Percentiles rank a stretch among this genome's conserved stretches.
Conservation (phyloP, 495 filamentous ascomycete genomes). For the Sordaria brevicollis region DNA sequence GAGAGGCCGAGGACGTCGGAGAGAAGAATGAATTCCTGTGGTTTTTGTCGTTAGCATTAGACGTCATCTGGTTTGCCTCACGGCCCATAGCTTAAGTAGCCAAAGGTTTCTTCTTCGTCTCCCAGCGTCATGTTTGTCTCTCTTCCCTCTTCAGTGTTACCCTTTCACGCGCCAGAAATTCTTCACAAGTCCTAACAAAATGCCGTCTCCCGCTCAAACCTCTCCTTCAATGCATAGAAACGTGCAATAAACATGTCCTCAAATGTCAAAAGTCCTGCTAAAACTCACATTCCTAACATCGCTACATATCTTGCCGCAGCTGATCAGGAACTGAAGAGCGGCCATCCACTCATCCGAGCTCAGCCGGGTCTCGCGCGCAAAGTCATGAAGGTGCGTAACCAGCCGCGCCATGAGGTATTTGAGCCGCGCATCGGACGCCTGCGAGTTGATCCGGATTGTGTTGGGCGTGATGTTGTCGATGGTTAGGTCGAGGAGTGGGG, state of each 20-base stretch:
- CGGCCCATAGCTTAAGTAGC: neutral
- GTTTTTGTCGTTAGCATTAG: neutral
- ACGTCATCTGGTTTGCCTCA: too few species aligned
- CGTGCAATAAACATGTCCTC: too few species aligned
- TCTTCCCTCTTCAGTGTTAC: too few species aligned
- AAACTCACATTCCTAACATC: conserved; percentile 44
- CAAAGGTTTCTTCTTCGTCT: neutral
- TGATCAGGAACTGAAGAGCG: conserved; percentile 58
- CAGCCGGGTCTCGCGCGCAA: conserved; percentile 69
- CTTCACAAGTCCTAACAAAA: too few species aligned
- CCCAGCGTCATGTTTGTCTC: too few species aligned
- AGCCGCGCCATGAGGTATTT: conserved; percentile 64
- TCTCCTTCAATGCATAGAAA: too few species aligned
- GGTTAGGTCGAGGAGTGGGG: conserved; percentile 56
- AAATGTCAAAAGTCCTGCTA: neutral
- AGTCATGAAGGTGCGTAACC: conserved; percentile 74
- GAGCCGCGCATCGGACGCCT: conserved; percentile 52
- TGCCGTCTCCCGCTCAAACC: too few species aligned
- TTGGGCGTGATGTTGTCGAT: conserved; percentile 80
- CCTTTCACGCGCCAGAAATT: too few species aligned
- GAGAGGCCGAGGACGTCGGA: conserved; percentile 87
- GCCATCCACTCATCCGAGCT: conserved; percentile 74
- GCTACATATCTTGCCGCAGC: conserved; percentile 61
- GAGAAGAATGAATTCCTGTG: conserved; percentile 89
- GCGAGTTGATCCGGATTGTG: conserved; percentile 62